Evolutionary conservation across 495 filamentous ascomycete species (phyloP).

Genomic region (Hyaloscypha hepaticicola): DNA sequence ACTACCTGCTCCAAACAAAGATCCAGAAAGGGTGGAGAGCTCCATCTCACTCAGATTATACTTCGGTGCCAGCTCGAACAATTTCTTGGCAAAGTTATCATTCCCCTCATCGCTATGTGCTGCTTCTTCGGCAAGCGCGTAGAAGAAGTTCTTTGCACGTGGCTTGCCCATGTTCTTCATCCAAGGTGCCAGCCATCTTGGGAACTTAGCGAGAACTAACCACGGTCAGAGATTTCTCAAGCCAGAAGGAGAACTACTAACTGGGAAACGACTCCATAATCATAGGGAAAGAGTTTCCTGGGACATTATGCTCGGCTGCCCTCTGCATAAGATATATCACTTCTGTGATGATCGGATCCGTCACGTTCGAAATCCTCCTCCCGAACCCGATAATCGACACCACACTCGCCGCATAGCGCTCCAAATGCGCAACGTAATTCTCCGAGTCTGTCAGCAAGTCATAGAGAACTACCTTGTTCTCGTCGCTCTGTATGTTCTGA

Average conservation of each 20-base stretch:
- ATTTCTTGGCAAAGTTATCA: constrained; percentile 51
- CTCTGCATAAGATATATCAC: constrained; percentile 64
- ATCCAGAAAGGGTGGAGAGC: constrained; percentile 58
- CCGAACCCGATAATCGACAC: constrained; percentile 65
- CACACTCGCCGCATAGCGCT: constrained; percentile 62
- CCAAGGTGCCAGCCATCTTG: constrained; percentile 57
- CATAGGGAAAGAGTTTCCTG: constrained; percentile 61
- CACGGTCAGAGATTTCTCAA: constrained; percentile 36
- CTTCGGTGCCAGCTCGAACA: constrained; percentile 49
- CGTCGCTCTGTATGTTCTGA: constrained; percentile 59
- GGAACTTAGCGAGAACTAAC: constrained; percentile 52
- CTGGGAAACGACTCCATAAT: constrained; percentile 59
- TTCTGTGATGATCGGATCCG: constrained; percentile 59
- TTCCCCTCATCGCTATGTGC: constrained; percentile 44
- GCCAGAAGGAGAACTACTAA: constrained; percentile 13
- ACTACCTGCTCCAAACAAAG: constrained; percentile 43
- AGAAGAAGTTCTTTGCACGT: constrained; percentile 50
- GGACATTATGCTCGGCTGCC: constrained; percentile 63
- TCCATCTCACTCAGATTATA: constrained; percentile 52
- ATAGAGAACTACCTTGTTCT: constrained; percentile 49
- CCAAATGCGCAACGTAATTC: constrained; percentile 60
- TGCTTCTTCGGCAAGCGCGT: constrained; percentile 56
- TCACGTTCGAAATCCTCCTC: constrained; percentile 54
- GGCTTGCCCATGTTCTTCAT: constrained; percentile 50
- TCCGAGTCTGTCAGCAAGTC: constrained; percentile 48